A percentile compares a stretch with the other conserved stretches of the same genome.
These are phyloP conservation scores for Debaryomyces hansenii DNA, from an alignment of 805 yeast species.

Conservation along the genomic window DNA sequence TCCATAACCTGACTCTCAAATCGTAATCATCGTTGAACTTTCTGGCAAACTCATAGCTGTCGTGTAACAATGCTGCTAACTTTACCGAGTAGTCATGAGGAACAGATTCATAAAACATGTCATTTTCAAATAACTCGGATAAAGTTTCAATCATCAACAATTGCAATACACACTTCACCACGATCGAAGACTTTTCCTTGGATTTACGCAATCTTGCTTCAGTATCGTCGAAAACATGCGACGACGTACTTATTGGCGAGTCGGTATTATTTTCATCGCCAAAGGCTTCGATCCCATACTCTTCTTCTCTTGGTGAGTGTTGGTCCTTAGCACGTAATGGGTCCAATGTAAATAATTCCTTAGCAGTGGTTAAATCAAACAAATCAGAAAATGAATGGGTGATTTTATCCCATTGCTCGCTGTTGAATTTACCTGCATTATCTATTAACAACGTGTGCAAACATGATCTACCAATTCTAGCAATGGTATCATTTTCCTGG, in stretches of 20 bases:
- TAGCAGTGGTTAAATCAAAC: slow-evolving; percentile 83
- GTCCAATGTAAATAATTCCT: slow-evolving; percentile 70
- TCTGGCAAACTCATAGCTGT: slow-evolving; percentile 79
- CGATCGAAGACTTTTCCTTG: slow-evolving; percentile 69
- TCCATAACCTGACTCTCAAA: slow-evolving; percentile 83
- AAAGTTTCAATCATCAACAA: slow-evolving; percentile 83
- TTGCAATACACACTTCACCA: slow-evolving; percentile 90
- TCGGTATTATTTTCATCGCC: slow-evolving; percentile 12
- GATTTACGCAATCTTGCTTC: slow-evolving; percentile 43
- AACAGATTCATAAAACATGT: slow-evolving; percentile 63
- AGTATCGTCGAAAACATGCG: slow-evolving; percentile 20
- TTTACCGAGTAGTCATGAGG: slow-evolving; percentile 65
- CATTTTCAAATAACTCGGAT: slow-evolving; percentile 74
- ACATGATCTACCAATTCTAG: slow-evolving; percentile 91
- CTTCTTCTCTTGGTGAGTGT: slow-evolving; percentile 11
- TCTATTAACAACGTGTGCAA: slow-evolving; percentile 75
- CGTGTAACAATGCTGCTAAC: slow-evolving; percentile 59
- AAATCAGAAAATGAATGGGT: slow-evolving; percentile 64
- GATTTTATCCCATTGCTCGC: slow-evolving; percentile 72
- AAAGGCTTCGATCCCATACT: slow-evolving; percentile 32
- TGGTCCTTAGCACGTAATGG: slow-evolving; percentile 31
- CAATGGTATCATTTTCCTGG: slow-evolving; percentile 95
- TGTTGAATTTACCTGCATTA: slow-evolving; percentile 64
- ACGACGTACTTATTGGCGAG: slow-evolving; percentile 6
- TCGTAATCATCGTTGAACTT: slow-evolving; percentile 87